Base-by-base conservation (phyloP, 2,329 filamentous ascomycete genomes). In the Cordyceps tenuipes region DNA sequence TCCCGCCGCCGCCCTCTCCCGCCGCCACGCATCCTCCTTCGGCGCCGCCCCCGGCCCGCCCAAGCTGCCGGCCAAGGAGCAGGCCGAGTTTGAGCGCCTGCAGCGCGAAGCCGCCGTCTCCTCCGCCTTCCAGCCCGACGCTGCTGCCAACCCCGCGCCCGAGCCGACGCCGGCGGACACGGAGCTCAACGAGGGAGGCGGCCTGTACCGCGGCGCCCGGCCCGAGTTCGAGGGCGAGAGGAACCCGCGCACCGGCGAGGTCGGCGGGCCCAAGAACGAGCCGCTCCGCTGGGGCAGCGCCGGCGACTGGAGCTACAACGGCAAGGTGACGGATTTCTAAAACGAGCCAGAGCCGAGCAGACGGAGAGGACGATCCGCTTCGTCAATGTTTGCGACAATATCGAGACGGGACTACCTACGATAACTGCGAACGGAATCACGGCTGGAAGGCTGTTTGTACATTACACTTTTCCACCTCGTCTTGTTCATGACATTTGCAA, bases 191-290 rank as follows among this genome's bases (percentile, higher is more conserved):
- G 77, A 83, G 54, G 85, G 84, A 62, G 84, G 86, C 61, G 85
- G 91, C 71, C 76, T 93, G 61, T 80, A 87, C 64, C 78, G 85
- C 64, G 93, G 93, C 41, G 88, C 91, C 48, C 83, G 86, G 68
- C 92, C 94, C 1, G 93, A 97, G 76, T 99, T 99, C 68, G 86
- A 93, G 66, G 94, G 94, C 61, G 92, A 97, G 58, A 81, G 79
- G 59, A 97, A 99, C 73, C 94, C 94, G 3, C 88, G 87, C 79
- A 99, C 94, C 1, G 94, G 94, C 26, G 94, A 99, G 79, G 85
- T 97, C 12, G 94, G 94, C 6, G 94, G 94, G 1, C 94, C 94
- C 6, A 99, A 97, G 85, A 97, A 96, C 70, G 93, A 99, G 75
- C 94, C 94, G 56, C 70, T 97, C 70, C 78, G 92, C 67, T 97